A percentile compares a stretch with the other conserved stretches of the same genome.
phyloP scores from a whole-genome alignment of 768 basidiomycete species.

The Hygrocybe coccinea region DNA sequence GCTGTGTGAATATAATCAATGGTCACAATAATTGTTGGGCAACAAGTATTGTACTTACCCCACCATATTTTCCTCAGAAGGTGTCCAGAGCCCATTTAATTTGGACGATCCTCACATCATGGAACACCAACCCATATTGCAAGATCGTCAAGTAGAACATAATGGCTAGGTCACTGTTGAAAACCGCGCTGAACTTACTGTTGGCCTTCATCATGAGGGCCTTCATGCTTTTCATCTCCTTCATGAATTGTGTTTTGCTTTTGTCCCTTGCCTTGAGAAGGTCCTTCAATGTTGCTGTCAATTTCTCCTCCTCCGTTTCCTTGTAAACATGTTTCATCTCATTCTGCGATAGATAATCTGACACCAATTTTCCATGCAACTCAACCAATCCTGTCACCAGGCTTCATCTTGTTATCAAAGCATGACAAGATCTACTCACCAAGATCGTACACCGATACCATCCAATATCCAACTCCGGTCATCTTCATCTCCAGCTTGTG shows the following conservation, averaged over 20 bases:
- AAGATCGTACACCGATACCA: too few species aligned
- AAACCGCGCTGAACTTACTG: background rate
- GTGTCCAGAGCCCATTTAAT: background rate
- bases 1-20: too few species aligned
- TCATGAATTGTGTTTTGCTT: too few species aligned
- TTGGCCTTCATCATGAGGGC: background rate
- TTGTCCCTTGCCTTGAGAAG: background rate
- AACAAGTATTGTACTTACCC: background rate
- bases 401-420: too few species aligned
- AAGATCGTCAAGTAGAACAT: background rate
- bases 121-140: background rate
- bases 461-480: too few species aligned
- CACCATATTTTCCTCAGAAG: background rate
- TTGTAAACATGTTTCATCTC: background rate
- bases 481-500: too few species aligned
- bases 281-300: background rate
- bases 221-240: background rate
- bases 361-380: too few species aligned
- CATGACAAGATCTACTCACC: too few species aligned
- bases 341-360: background rate
- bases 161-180: background rate
- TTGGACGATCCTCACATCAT: background rate
- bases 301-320: background rate
- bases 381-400: too few species aligned
- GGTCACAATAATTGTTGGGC: too few species aligned